Evolutionary conservation across 176 grass and related monocot species (phyloP), one percentile per base, ranked within the genome.

Genomic region (Puccinellia tenuiflora): DNA sequence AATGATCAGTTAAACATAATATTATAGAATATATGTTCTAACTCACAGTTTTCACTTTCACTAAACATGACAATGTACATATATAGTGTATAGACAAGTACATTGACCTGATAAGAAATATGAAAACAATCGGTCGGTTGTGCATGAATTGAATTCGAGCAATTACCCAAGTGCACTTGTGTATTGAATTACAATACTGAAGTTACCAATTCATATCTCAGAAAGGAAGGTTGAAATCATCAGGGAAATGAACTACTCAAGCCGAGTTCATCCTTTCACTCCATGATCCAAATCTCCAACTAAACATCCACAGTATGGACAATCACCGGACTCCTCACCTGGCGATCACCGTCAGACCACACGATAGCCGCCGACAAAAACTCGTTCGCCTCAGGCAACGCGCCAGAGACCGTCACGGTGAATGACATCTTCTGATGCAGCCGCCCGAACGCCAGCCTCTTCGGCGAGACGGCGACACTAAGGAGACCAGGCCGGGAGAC

Each of bases 301-400:
- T 77, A 30, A 30, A 31, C 42, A 21, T 79, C 64, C 64, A 88
- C 75, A 0, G 81, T 84, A 50, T 88, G 68, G 7, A 84, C 67
- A 33, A 84, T 28, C 4, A 84, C 42, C 21, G 86, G 81, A 2
- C 81, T 84, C 22, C 81, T 65, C 28, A 79, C 86, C 43, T 21
- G 43, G 3, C 10, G 75, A n/a, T 46, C 25, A 2, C 86, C 81
- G 4, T 84, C 81, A 3, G 86, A 78, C 86, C 86, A 88, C 55
- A 88, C 81, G 45, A 84, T 66, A 3, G 75, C 81, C 1, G 55
- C 75, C 33, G 75, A 88, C 31, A 59, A 56, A 20, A 79, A 71
- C 55, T 79, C 55, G 20, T 88, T 16, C 13, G 1, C 81, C 1
- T 0, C 75, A 21, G 6, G 45, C 66, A 84, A 11, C 34, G 1